Evolutionary conservation across 768 basidiomycete species (phyloP).

Genomic region (Tephrocybe sp.): DNA sequence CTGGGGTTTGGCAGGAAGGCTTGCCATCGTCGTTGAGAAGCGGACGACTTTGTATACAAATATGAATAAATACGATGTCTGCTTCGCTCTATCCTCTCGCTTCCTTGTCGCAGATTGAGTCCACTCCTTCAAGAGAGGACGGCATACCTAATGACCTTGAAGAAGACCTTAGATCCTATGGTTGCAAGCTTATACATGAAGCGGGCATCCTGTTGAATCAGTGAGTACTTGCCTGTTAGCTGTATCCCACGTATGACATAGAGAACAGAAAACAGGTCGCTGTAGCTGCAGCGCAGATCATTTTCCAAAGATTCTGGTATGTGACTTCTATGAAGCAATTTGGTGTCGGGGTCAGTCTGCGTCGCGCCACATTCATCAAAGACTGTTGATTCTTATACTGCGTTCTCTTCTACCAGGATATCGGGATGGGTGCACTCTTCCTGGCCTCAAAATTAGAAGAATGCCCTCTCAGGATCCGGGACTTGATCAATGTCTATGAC

Average conservation of each 20-base stretch:
- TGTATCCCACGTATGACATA: slow-evolving; percentile 9
- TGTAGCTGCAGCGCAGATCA: slow-evolving; percentile 92
- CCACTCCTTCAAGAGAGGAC: slow-evolving; percentile 80
- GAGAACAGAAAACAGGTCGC: slow-evolving; percentile 86
- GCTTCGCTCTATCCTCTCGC: slow-evolving; percentile 78
- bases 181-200: slow-evolving; percentile 94
- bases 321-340: slow-evolving; percentile 94
- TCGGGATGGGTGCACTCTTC: slow-evolving; percentile 87
- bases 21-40: slow-evolving; percentile 26
- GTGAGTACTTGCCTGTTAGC: slow-evolving; percentile 43
- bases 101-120: slow-evolving; percentile 72
- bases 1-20: slow-evolving; percentile 39
- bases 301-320: slow-evolving; percentile 97
- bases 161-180: slow-evolving; percentile 85
- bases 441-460: slow-evolving; percentile 92
- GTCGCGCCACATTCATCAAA: slow-evolving; percentile 1
- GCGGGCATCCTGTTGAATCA: slow-evolving; percentile 90
- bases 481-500: slow-evolving; percentile 94
- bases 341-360: slow-evolving; percentile 76
- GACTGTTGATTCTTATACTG: slow-evolving; percentile 6
- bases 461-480: slow-evolving; percentile 87
- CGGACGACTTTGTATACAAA: slow-evolving; percentile 10
- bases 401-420: slow-evolving; percentile 53
- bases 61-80: slow-evolving; percentile 34
- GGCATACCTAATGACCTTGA: slow-evolving; percentile 82